These are phyloP conservation scores for Eucalyptus microcorys DNA, from an alignment of 345 rosid genomes.

Conservation along the genomic window DNA sequence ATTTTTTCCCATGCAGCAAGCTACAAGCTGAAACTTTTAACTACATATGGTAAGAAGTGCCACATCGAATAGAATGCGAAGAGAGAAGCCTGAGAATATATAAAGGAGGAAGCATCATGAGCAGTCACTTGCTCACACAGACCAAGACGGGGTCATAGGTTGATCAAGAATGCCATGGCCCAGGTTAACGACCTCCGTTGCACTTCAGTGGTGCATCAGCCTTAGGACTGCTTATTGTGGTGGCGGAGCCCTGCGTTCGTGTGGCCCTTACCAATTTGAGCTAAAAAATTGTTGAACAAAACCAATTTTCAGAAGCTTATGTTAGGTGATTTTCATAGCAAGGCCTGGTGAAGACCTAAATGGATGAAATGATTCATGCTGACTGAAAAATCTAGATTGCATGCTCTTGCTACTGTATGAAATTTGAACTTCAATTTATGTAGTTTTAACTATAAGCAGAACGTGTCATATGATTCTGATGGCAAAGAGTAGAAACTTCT, in stretches of 20 bases:
- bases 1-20: background rate
- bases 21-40: background rate
- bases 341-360: background rate
- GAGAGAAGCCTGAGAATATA: background rate
- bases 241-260: fast-evolving
- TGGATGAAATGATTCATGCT: background rate
- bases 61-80: background rate
- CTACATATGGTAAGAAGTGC: background rate
- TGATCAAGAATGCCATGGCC: background rate
- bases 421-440: background rate
- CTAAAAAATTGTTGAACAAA: background rate
- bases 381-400: background rate
- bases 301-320: background rate
- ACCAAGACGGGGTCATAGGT: fast-evolving
- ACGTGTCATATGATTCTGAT: background rate
- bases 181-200: fast-evolving
- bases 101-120: background rate
- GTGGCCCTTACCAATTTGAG: background rate
- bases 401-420: background rate
- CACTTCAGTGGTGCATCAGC: background rate
- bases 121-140: fast-evolving
- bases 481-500: background rate
- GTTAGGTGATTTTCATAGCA: background rate
- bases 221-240: background rate
- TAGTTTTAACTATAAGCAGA: background rate